Conservation (phyloP, 177 flowering plant species). For the Vitis hybrid region DNA sequence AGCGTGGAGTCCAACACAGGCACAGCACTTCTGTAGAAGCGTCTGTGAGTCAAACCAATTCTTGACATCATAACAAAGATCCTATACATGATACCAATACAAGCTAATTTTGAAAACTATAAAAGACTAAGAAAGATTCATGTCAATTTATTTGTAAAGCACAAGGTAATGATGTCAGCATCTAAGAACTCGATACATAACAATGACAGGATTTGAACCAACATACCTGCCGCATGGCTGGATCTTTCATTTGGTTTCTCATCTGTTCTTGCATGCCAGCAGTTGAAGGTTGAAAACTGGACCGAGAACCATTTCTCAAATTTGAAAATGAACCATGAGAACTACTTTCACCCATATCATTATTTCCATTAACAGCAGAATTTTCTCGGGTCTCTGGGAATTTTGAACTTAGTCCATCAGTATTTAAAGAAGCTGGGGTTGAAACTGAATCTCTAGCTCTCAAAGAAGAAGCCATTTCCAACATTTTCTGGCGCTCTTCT, state of each 20-base stretch:
- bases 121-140: neutral
- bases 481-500: slow-evolving; percentile 80
- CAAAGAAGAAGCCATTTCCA: slow-evolving; percentile 70
- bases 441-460: slow-evolving; percentile 41
- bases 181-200: neutral
- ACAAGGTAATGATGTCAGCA: neutral
- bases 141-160: neutral
- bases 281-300: slow-evolving; percentile 43
- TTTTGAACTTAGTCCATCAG: slow-evolving; percentile 25
- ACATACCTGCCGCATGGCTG: slow-evolving; percentile 83
- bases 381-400: slow-evolving; percentile 25
- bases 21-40: neutral
- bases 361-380: slow-evolving; percentile 22
- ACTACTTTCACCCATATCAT: slow-evolving; percentile 49
- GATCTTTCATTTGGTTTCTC: slow-evolving; percentile 92
- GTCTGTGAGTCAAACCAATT: neutral
- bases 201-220: slow-evolving; percentile 2
- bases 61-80: neutral
- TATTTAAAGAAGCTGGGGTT: slow-evolving; percentile 16
- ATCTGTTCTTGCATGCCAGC: slow-evolving; percentile 87
- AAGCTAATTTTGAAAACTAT: neutral
- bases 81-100: neutral
- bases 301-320: slow-evolving; percentile 29
- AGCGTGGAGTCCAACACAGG: no score
- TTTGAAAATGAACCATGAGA: slow-evolving; percentile 29